Percentiles rank a stretch among this genome's conserved stretches.
phyloP scores from a whole-genome alignment of 495 filamentous ascomycete genomes.

The Xylaria telfairii region DNA sequence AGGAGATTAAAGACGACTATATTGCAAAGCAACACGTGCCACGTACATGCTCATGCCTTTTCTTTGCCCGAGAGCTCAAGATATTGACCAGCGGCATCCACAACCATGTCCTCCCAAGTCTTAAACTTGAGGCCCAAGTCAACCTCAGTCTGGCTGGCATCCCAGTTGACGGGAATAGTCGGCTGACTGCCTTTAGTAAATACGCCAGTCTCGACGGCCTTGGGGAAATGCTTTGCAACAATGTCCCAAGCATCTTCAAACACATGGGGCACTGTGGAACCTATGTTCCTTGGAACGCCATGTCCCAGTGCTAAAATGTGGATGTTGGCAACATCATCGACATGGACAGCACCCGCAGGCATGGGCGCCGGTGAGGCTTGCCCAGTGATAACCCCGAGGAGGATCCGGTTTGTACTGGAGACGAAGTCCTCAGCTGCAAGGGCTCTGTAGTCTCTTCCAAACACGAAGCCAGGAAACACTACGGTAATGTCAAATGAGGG shows the following conservation, averaged over 20 bases:
- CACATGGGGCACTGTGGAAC: neutral
- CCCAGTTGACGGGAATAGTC: conserved; percentile 36
- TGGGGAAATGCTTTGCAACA: conserved; percentile 29
- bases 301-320: conserved; percentile 42
- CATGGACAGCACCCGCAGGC: conserved; percentile 37
- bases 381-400: neutral
- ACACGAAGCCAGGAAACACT: conserved; percentile 14
- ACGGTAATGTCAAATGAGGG: neutral
- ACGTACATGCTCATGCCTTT: conserved; percentile 1
- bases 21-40: too few relatives aligned
- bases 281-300: conserved; percentile 21
- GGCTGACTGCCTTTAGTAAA: conserved; percentile 29
- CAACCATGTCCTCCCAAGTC: conserved; percentile 52
- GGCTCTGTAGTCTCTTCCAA: conserved; percentile 1
- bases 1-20: too few relatives aligned
- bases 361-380: conserved; percentile 15
- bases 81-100: conserved; percentile 48
- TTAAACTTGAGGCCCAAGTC: conserved; percentile 50
- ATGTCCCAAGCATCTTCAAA: conserved; percentile 15
- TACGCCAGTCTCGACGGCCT: conserved; percentile 32
- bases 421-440: neutral
- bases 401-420: neutral
- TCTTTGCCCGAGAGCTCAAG: conserved; percentile 31
- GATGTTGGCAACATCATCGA: conserved; percentile 47
- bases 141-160: conserved; percentile 47